Base-by-base conservation (phyloP, 176 grass and related monocot genomes). In the Luzula sylvatica region DNA sequence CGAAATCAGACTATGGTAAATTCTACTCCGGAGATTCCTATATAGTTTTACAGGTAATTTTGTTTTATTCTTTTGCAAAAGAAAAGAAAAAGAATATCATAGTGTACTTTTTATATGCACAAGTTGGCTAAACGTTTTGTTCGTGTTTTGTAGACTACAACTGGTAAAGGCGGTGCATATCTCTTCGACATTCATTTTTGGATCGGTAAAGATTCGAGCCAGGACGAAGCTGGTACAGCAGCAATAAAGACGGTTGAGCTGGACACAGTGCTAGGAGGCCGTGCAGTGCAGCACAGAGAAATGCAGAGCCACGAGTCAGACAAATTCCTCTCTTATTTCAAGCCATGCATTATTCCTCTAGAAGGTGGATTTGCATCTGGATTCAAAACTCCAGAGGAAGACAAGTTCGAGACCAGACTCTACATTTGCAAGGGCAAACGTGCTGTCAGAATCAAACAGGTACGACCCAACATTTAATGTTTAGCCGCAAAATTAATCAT, bases 1-100 rank as follows among this genome's bases (percentile, higher is more conserved):
- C 78, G 26, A 98, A 83, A 70, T 56, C 75, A 69, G 74, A 80
- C 64, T 78, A 98, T 55, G 85, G 92, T 42, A 98, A 98, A 70
- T 98, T 98, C 72, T 90, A 90, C 72, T 74, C 68, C 18, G 92
- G 92, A 57, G 92, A 98, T 83, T 98, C 92, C 32, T 98, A 98
- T 66, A 80, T 98, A 68, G 17, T 98, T 69, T 67, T 98, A 15
- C 81, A 98, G 81, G 92, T 98, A 74, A 58, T 50, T 53, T 41
- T 65, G 15, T 45, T 32, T 7, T 68, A 8, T 58, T 23, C 26
- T 26, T 67, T 8, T 16, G 4, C 23, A 20, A 26, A 23, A 38
- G 17, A 58, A 24, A 42, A 20, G 8, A 18, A 42, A 45, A n/a
- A n/a, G 39, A 3, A 17, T 22, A 39, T 2, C 17, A 16, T 11